phyloP scores from a whole-genome alignment of 2,329 filamentous ascomycete genomes.

The Aureobasidium sp. region DNA sequence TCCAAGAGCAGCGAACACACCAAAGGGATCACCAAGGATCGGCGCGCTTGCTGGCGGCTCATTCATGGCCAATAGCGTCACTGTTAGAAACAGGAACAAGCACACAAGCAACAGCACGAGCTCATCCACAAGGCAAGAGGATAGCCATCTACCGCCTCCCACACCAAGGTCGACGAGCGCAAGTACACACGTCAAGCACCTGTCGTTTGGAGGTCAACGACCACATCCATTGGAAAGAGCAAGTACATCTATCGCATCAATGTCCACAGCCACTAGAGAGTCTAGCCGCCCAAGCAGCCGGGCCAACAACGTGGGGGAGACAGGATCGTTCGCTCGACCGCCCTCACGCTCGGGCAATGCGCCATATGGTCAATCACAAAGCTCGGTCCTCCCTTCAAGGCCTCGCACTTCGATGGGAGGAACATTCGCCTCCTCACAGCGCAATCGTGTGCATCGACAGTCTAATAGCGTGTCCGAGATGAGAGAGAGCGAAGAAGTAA shows the following conservation, averaged over 20 bases:
- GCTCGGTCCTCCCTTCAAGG: slow-evolving; percentile 32
- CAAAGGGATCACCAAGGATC: slow-evolving; percentile 20
- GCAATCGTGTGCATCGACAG: slow-evolving; percentile 17
- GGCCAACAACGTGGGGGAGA: slow-evolving; percentile 49
- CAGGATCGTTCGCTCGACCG: slow-evolving; percentile 23
- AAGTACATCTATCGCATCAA: slow-evolving; percentile 17
- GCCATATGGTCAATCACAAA: slow-evolving; percentile 27
- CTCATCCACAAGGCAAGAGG: slow-evolving; percentile 24
- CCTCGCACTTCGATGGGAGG: slow-evolving; percentile 64
- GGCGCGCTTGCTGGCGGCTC: slow-evolving; percentile 37
- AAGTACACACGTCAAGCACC: slow-evolving; percentile 31
- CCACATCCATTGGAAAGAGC: slow-evolving; percentile 18
- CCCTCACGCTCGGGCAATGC: neutral
- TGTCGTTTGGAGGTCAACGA: slow-evolving; percentile 40
- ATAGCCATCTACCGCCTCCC: slow-evolving; percentile 12
- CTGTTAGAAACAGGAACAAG: slow-evolving; percentile 58
- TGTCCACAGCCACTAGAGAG: neutral
- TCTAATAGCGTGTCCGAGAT: slow-evolving; percentile 21
- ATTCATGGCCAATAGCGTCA: slow-evolving; percentile 46
- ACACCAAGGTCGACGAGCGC: slow-evolving; percentile 16
- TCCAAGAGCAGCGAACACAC: slow-evolving; percentile 64
- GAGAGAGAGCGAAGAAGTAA: slow-evolving; percentile 17
- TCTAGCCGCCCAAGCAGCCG: slow-evolving; percentile 63
- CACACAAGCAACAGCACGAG: slow-evolving; percentile 49
- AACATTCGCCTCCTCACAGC: slow-evolving; percentile 32